Base-by-base conservation (phyloP, 345 rosid genomes). In the Passiflora organensis region DNA sequence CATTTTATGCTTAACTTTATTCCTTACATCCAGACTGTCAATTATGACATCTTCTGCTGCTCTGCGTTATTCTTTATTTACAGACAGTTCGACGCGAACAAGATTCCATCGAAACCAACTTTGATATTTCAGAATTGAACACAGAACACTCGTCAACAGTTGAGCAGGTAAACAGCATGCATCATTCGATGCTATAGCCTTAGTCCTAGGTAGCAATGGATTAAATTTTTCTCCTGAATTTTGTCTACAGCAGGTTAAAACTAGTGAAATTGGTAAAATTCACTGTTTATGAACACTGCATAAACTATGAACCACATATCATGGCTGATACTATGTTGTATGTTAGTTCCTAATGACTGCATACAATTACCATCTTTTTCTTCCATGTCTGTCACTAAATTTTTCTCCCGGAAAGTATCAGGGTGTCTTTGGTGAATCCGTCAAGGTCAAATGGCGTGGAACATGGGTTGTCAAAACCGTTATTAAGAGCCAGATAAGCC, bases 381-480 rank as follows among this genome's bases (percentile, higher is more conserved):
- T n/a, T n/a, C n/a, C n/a, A n/a, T n/a, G n/a, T n/a, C 51, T 6
- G 21, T 24, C 1, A 23, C 13, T 34, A 51, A 42, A 64, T 23
- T 55, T 16, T 66, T 41, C 45, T 51, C 46, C 36, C 58, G 37
- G 19, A 49, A 44, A 6, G 41, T 43, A 10, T 28, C 53, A 82
- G 88, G 88, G 83, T 21, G 72, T 55, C 14, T 72, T 55, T 42
- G 84, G 85, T 6, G 79, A 77, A 49, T 75, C 81, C n/a, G 65
- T 75, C 14, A 82, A 43, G 69, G 85, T 78, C 57, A 77, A 75
- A 55, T 82, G 85, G 88, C 70, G 81, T 18, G 88, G 83, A 66
- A 82, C 85, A 6, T 77, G 85, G 88, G 85, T 82, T 38, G 81
- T 77, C 37, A 80, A 77, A 63, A 77, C 88, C 10, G 69, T 75